A percentile compares a stretch with the other conserved stretches of the same genome.
phyloP scores from a whole-genome alignment of 2,329 filamentous ascomycete genomes.

The Beauveria sp. region DNA sequence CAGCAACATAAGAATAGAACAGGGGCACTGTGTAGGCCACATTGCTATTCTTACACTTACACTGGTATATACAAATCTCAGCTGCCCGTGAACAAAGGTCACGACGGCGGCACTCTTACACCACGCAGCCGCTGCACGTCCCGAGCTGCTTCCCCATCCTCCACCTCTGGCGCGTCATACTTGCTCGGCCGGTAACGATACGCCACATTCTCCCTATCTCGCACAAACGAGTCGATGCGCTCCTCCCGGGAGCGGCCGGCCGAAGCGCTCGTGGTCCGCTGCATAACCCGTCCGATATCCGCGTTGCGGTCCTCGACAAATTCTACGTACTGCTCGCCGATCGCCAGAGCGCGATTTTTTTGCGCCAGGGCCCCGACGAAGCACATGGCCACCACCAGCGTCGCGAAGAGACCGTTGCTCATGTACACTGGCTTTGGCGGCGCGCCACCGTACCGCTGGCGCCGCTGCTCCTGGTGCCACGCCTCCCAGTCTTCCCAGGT shows the following conservation, averaged over 20 bases:
- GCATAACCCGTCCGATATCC: slow-evolving; percentile 55
- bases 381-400: slow-evolving; percentile 61
- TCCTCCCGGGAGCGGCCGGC: slow-evolving; percentile 50
- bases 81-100: neutral
- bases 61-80: neutral
- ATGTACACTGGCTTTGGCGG: slow-evolving; percentile 56
- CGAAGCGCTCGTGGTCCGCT: slow-evolving; percentile 43
- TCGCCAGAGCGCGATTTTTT: slow-evolving; percentile 58
- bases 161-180: slow-evolving; percentile 18
- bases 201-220: slow-evolving; percentile 52
- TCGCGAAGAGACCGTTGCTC: slow-evolving; percentile 69
- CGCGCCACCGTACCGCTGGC: slow-evolving; percentile 35
- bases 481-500: slow-evolving; percentile 98
- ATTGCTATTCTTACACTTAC: neutral
- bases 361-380: slow-evolving; percentile 66
- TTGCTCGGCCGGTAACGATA: slow-evolving; percentile 26
- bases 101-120: neutral
- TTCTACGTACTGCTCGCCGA: slow-evolving; percentile 56
- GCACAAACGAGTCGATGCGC: slow-evolving; percentile 70
- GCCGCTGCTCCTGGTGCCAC: slow-evolving; percentile 53
- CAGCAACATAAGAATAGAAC: too few species aligned
- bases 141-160: neutral
- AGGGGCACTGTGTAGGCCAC: neutral
- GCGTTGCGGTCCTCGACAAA: slow-evolving; percentile 58
- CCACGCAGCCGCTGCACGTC: neutral